Evolutionary conservation across 352 stramenopile species (phyloP).

Genomic region (Phytophthora niederhauseri): DNA sequence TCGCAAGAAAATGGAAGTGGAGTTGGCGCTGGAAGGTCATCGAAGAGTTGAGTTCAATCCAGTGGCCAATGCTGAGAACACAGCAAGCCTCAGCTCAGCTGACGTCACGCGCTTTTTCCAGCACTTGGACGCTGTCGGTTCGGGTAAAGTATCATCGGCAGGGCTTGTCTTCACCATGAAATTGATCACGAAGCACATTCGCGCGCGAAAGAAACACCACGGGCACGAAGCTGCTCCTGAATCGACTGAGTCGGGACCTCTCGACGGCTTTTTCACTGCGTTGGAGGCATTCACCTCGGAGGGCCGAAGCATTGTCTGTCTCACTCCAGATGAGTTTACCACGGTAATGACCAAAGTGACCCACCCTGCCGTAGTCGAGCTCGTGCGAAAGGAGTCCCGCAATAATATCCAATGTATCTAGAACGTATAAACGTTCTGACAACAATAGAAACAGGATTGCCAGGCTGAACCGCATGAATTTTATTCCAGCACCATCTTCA

Average conservation of each 20-base stretch:
- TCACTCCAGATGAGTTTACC: slow-evolving; percentile 39
- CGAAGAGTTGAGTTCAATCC: background rate
- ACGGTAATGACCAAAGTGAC: slow-evolving; percentile 44
- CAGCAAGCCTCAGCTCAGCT: slow-evolving; percentile 11
- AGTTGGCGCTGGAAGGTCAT: background rate
- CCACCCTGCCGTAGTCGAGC: slow-evolving; percentile 41
- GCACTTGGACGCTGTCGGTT: slow-evolving; percentile 52
- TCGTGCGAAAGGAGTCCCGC: slow-evolving; percentile 55
- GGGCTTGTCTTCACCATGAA: slow-evolving; percentile 45
- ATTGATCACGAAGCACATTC: slow-evolving; percentile 52
- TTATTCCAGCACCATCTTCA: slow-evolving; percentile 5
- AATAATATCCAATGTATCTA: slow-evolving; percentile 72
- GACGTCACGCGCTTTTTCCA: slow-evolving; percentile 50
- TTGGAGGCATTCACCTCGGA: slow-evolving; percentile 25
- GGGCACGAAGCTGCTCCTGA: background rate
- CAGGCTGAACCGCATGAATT: background rate
- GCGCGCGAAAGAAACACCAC: background rate
- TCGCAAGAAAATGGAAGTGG: slow-evolving; percentile 15
- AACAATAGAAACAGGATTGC: background rate
- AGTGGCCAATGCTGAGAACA: background rate
- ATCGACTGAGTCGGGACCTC: background rate
- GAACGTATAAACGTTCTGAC: background rate
- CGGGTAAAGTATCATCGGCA: slow-evolving; percentile 54
- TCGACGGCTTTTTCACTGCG: slow-evolving; percentile 28
- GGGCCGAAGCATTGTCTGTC: slow-evolving; percentile 16